Conservation (phyloP, 202 grass and related monocot genomes). For the Bolboschoenoplectus hybrid region DNA sequence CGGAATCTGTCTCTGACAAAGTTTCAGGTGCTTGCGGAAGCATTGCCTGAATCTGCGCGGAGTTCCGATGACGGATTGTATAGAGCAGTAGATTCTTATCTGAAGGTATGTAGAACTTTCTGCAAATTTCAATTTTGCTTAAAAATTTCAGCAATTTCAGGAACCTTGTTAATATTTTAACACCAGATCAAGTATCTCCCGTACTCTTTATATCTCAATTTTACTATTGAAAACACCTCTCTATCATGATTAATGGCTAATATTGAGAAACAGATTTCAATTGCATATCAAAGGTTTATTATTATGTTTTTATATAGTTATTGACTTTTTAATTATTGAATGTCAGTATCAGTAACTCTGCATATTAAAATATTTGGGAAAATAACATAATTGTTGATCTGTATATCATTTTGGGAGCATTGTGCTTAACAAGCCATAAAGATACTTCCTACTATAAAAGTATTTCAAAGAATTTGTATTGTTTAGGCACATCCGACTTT, state of each 20-base stretch:
- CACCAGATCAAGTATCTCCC: background rate
- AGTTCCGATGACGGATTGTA: constrained; percentile 91
- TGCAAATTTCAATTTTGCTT: background rate
- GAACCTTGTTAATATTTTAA: background rate
- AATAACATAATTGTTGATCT: background rate
- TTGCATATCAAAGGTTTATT: too few species aligned
- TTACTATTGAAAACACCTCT: background rate
- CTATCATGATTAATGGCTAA: background rate
- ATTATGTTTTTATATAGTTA: background rate
- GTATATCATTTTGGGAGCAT: background rate
- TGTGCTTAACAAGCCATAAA: background rate
- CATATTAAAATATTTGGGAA: background rate
- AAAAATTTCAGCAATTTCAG: background rate
- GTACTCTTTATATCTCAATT: background rate
- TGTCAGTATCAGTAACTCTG: background rate
- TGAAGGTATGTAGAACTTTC: constrained; percentile 55
- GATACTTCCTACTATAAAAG: background rate
- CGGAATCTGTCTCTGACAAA: constrained; percentile 88
- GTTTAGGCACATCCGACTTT: constrained; percentile 74
- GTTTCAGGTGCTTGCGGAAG: constrained; percentile 92
- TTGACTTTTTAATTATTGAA: background rate
- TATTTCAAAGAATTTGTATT: background rate
- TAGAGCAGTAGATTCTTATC: constrained; percentile 90
- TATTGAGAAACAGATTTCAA: too few species aligned
- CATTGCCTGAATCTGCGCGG: constrained; percentile 79